Base-by-base conservation (phyloP, 2,329 filamentous ascomycete genomes). In the Calonectria montana region DNA sequence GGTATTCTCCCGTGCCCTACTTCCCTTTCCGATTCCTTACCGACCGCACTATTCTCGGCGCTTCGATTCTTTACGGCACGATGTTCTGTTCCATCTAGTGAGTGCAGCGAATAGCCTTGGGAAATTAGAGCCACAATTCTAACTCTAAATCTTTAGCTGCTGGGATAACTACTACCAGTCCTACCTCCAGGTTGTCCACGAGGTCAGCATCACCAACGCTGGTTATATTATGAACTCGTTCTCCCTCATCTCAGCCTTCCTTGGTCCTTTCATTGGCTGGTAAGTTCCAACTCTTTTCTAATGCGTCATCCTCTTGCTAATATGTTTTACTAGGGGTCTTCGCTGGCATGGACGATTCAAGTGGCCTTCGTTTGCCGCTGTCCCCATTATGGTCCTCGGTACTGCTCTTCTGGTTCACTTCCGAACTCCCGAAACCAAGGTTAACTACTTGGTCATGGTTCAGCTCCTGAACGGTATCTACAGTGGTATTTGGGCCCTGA, bases 331-430 rank as follows among this genome's bases (percentile, higher is more conserved):
- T 9, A 67, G 86, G n/a, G 78, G 84, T 39, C 87, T 91, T 73
- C 85, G 86, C 61, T 83, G 76, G 53, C 87, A 86, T 13, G 87
- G 86, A 18, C 84, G 84, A 62, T 90, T 89, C 83, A 89, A 89
- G 79, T 85, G 86, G 39, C 81, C 89, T 4, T 87, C 75, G 39
- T 73, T 82, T 72, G 85, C 88, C 50, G 87, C 84, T 5, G 83
- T 90, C 2, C 89, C 89, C 1, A 76, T 91, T n/a, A 89, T 88
- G 75, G 86, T 90, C 27, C 79, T 87, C 9, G 89, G 88, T 1
- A 82, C 89, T 3, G 84, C 88, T 5, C 82, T 91, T 4, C 71
- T 81, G 39, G 76, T 81, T 31, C 75, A 80, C 67, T 81, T 81
- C 72, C 76, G 79, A 53, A 72, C 75, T n/a, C 79, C 79, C 25